Evolutionary conservation across 1,284 basidiomycete genomes (phyloP).

Genomic region (Lignosus rhinocerotis): DNA sequence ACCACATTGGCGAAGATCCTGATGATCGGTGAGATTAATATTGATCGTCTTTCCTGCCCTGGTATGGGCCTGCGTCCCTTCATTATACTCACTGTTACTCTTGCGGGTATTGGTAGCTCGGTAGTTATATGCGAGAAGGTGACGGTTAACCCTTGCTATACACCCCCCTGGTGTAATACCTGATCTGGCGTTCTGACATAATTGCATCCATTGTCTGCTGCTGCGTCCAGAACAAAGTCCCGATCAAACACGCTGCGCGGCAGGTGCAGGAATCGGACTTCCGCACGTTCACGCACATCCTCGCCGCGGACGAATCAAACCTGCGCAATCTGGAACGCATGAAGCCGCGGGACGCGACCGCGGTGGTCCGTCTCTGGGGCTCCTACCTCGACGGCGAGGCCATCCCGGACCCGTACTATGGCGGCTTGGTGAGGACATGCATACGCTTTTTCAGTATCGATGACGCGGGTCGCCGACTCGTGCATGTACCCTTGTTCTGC

Average conservation of each 20-base stretch:
- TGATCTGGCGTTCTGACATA: not conserved
- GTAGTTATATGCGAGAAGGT: slow-evolving; percentile 64
- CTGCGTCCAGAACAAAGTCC: slow-evolving; percentile 51
- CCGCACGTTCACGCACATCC: slow-evolving; percentile 64
- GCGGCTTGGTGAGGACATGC: slow-evolving; percentile 50
- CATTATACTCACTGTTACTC: not conserved
- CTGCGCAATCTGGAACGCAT: slow-evolving; percentile 56
- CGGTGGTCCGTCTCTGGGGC: slow-evolving; percentile 71
- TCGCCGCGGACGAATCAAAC: slow-evolving; percentile 70
- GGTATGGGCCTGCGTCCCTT: not conserved
- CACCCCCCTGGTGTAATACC: not conserved
- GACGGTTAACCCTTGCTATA: slow-evolving; percentile 3
- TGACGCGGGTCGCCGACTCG: not conserved
- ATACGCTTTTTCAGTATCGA: not conserved
- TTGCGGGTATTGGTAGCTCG: slow-evolving; percentile 43
- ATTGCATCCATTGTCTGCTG: not conserved
- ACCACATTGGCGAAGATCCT: slow-evolving; percentile 72
- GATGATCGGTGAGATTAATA: slow-evolving; percentile 59
- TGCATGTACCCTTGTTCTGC: not conserved
- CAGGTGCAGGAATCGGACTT: slow-evolving; percentile 63
- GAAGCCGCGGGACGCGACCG: slow-evolving; percentile 56
- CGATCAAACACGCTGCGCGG: slow-evolving; percentile 60
- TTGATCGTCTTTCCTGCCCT: too few relatives aligned
- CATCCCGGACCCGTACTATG: slow-evolving; percentile 77
- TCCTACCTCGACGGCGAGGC: slow-evolving; percentile 65